Conservation (phyloP, 1,284 basidiomycete genomes). For the Puccinia sorghi region DNA sequence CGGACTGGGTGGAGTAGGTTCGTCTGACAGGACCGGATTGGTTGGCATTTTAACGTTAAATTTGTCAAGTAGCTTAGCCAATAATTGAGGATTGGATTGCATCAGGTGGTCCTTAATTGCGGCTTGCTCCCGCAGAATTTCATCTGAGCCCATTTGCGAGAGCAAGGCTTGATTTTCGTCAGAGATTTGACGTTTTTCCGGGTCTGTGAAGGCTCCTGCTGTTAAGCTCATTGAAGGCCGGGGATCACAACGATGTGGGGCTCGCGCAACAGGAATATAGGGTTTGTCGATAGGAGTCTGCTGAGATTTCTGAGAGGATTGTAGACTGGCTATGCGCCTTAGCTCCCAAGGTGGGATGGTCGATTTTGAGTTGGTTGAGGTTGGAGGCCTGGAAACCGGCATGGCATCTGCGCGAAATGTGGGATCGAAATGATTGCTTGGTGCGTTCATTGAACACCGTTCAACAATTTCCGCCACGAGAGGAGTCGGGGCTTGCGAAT, state of each 20-base stretch:
- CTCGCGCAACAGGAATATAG: not conserved
- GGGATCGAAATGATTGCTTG: constrained; percentile 36
- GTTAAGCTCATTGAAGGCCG: not conserved
- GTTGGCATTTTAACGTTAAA: constrained; percentile 10
- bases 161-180: constrained; percentile 41
- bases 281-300: not conserved
- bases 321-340: constrained; percentile 14
- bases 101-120: constrained; percentile 31
- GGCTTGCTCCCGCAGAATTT: constrained; percentile 41
- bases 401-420: constrained; percentile 21
- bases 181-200: constrained; percentile 31
- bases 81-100: constrained; percentile 37
- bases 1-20: not conserved
- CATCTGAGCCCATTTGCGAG: constrained; percentile 35
- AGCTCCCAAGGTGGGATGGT: constrained; percentile 23
- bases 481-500: not conserved
- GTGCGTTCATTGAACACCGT: not conserved
- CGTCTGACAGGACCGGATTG: not conserved
- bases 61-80: constrained; percentile 32
- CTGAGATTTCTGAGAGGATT: constrained; percentile 6
- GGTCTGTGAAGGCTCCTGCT: not conserved
- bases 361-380: not conserved
- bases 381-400: not conserved
- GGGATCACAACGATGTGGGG: not conserved
- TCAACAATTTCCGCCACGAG: constrained; percentile 37